These are phyloP conservation scores for Omphalotus guepiniiformis DNA, from an alignment of 768 basidiomycete species.

Conservation along the genomic window DNA sequence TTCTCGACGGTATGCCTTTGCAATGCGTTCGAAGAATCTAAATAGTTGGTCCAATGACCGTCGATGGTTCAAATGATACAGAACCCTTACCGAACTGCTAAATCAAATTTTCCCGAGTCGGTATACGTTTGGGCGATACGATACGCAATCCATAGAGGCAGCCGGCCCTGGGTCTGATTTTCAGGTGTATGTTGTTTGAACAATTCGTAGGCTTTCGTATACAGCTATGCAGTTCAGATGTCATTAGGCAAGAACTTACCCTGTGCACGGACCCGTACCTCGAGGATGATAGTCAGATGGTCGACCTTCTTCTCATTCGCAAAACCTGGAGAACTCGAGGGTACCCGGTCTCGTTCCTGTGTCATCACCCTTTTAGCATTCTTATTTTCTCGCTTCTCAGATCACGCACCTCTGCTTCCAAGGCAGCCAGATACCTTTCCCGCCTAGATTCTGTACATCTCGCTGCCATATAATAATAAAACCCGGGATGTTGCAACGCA, in stretches of 20 bases:
- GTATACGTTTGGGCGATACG: slow-evolving; percentile 87
- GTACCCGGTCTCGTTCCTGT: slow-evolving; percentile 30
- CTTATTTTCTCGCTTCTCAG: not conserved
- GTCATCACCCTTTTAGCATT: slow-evolving; percentile 1
- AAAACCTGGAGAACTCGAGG: slow-evolving; percentile 61
- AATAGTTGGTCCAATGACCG: not conserved
- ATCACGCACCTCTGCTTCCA: slow-evolving; percentile 51
- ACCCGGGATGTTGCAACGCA: slow-evolving; percentile 86
- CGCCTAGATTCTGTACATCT: slow-evolving; percentile 76
- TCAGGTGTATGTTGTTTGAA: slow-evolving; percentile 76
- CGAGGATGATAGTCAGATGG: slow-evolving; percentile 76
- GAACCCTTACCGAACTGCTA: slow-evolving; percentile 74
- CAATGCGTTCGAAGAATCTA: slow-evolving; percentile 93
- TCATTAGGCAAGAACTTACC: too few species aligned
- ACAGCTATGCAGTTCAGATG: slow-evolving; percentile 51
- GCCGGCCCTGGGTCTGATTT: slow-evolving; percentile 60
- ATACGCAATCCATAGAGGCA: slow-evolving; percentile 88
- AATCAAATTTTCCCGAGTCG: slow-evolving; percentile 74
- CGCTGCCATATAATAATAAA: slow-evolving; percentile 89
- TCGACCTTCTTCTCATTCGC: slow-evolving; percentile 91
- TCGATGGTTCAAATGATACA: not conserved
- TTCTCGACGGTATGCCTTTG: slow-evolving; percentile 83
- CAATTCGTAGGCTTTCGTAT: slow-evolving; percentile 90
- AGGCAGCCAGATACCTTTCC: slow-evolving; percentile 56
- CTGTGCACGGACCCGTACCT: slow-evolving; percentile 55